These are phyloP conservation scores for Falciphora oryzae DNA, from an alignment of 2,329 filamentous ascomycete genomes.

Conservation along the genomic window DNA sequence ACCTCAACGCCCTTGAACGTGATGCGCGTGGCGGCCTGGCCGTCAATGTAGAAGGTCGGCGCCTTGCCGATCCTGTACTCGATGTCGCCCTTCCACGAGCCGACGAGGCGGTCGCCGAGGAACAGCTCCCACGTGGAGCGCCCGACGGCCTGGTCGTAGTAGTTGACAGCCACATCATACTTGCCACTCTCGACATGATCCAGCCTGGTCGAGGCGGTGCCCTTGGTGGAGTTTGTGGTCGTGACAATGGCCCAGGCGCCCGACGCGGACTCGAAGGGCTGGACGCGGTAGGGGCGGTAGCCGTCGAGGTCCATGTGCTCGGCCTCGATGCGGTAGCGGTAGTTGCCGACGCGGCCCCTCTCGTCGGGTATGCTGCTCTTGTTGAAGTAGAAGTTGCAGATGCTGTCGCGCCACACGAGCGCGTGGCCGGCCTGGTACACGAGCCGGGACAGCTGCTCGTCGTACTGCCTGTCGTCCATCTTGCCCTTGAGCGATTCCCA, in stretches of 20 bases:
- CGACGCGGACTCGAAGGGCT: constrained; percentile 55
- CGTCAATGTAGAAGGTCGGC: constrained; percentile 54
- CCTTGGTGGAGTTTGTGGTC: constrained; percentile 41
- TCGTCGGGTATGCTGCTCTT: constrained; percentile 55
- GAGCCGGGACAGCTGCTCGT: constrained; percentile 53
- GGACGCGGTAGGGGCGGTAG: constrained; percentile 48
- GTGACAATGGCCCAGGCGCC: constrained; percentile 51
- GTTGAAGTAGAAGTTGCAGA: constrained; percentile 59
- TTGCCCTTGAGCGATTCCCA: constrained; percentile 51
- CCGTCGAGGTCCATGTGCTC: constrained; percentile 57
- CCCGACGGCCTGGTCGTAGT: constrained; percentile 58
- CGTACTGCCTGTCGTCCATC: constrained; percentile 54
- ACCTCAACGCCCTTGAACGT: constrained; percentile 49
- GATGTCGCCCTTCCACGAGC: constrained; percentile 53
- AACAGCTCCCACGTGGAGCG: constrained; percentile 48
- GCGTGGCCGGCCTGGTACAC: constrained; percentile 64
- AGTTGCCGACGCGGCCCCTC: constrained; percentile 48
- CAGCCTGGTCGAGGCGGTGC: constrained; percentile 34
- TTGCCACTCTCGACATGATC: constrained; percentile 39
- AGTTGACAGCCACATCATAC: constrained; percentile 62
- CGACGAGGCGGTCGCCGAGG: constrained; percentile 46
- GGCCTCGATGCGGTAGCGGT: constrained; percentile 63
- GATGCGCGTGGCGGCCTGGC: constrained; percentile 57
- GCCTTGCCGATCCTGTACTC: constrained; percentile 55
- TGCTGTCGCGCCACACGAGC: constrained; percentile 64